Evolutionary conservation across 768 basidiomycete species (phyloP).

Genomic region (Tremella fuciformis): DNA sequence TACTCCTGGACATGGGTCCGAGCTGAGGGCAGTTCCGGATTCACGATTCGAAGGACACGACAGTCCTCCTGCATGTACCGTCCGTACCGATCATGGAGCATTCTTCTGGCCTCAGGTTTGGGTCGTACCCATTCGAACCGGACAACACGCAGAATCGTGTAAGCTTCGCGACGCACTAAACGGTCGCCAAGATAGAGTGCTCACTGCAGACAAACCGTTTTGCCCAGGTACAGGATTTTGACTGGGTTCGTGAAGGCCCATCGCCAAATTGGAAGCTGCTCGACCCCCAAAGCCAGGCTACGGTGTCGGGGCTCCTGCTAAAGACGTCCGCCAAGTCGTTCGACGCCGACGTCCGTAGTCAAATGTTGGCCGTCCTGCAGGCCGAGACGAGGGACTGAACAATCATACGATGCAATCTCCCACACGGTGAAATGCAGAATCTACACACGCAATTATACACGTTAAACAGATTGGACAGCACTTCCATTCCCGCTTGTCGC

Average conservation of each 20-base stretch:
- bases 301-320: too few relatives aligned
- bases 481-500: too few relatives aligned
- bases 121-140: conserved; percentile 58
- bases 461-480: too few relatives aligned
- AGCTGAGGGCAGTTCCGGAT: conserved; percentile 68
- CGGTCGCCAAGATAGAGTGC: neutral
- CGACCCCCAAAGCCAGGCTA: too few relatives aligned
- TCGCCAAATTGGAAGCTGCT: conserved; percentile 68
- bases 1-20: neutral
- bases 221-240: conserved; percentile 73
- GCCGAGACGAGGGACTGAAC: too few relatives aligned
- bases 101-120: conserved; percentile 64
- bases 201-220: conserved; percentile 52
- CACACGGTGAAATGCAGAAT: too few relatives aligned
- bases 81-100: conserved; percentile 81
- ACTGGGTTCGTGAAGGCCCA: conserved; percentile 69
- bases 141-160: too few relatives aligned
- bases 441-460: too few relatives aligned
- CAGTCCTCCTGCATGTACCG: conserved; percentile 64
- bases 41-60: conserved; percentile 66
- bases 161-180: neutral
- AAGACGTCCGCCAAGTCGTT: too few relatives aligned
- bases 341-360: too few relatives aligned
- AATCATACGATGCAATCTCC: too few relatives aligned
- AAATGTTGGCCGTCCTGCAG: too few relatives aligned